Base-by-base conservation (phyloP, 345 rosid genomes). In the Bruguiera sexangula region DNA sequence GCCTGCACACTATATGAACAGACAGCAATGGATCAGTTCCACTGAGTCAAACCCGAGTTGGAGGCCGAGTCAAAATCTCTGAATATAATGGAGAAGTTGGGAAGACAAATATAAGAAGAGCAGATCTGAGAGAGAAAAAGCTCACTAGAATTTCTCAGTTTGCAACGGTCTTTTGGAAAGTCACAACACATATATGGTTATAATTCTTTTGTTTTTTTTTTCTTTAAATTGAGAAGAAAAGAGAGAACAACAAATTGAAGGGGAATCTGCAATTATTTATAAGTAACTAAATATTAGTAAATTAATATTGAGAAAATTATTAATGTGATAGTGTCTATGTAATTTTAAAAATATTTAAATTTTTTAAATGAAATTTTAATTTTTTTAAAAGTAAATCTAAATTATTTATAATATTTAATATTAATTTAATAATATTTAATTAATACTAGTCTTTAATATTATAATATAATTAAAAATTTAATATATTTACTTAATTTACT, bases 41-140 rank as follows among this genome's bases (percentile, higher is more conserved):
- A 4, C 70, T 43, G 5, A 56, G 69, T 70, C 70, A 30, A 56
- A 60, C 8, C 18, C 62, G 78, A 79, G 73, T 58, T 71, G 53
- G 1, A 24, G 64, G 39, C 32, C 78, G 31, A 48, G 21, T 29
- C 9, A 21, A 60, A 15, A 60, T 21, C 29, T 13, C 5, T 24
- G 64, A 50, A 58, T 43, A 66, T 21, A 21, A 10, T 15, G 59
- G 29, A 32, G 18, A 65, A 51, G 31, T 16, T 20, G 37, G 32
- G 58, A 10, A 32, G 29, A 32, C 48, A 66, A 75, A 36, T 22
- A 32, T 39, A 71, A 71, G 69, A 73, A 13, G 43, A 73, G 82
- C 82, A 79, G 89, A 86, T 85, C 90, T 83, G 74, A 77, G 75
- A 75, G 51, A 46, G 60, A 37, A 50, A 50, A 15, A 19, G 39